phyloP scores from a whole-genome alignment of 169 alveolate genomes.

The Plasmodium knowlesi region DNA sequence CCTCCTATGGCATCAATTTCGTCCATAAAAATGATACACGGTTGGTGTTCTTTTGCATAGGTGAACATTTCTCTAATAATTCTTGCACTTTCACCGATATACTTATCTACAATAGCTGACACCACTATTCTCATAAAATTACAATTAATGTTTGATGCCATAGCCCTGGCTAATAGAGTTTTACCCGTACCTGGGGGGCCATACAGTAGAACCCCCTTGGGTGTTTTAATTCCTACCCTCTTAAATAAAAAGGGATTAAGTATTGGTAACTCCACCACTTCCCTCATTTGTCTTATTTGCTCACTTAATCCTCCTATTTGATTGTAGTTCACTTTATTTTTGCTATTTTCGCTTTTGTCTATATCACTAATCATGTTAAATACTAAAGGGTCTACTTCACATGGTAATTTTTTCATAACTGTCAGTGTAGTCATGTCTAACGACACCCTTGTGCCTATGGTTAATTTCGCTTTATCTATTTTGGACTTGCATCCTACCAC shows the following conservation, averaged over 20 bases:
- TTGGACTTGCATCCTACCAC: slow-evolving; percentile 97
- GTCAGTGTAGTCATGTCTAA: slow-evolving; percentile 99
- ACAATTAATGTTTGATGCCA: slow-evolving; percentile 98
- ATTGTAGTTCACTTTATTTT: slow-evolving; percentile 74
- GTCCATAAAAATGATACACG: slow-evolving; percentile 99
- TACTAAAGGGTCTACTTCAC: slow-evolving; percentile 99
- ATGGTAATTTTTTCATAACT: slow-evolving; percentile 96
- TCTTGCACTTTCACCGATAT: slow-evolving; percentile 99
- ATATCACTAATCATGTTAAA: slow-evolving; percentile 97
- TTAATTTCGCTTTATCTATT: slow-evolving; percentile 91
- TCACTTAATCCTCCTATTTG: slow-evolving; percentile 97
- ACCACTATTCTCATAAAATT: slow-evolving; percentile 99
- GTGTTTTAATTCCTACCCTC: slow-evolving; percentile 99
- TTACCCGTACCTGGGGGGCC: slow-evolving; percentile 99
- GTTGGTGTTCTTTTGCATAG: slow-evolving; percentile 98
- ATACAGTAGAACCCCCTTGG: slow-evolving; percentile 98
- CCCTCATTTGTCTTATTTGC: slow-evolving; percentile 98
- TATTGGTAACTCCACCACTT: slow-evolving; percentile 98
- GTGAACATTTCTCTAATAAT: slow-evolving; percentile 99
- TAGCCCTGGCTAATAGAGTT: slow-evolving; percentile 98
- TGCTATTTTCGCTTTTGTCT: slow-evolving; percentile 79
- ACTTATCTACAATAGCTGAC: slow-evolving; percentile 98
- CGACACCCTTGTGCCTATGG: slow-evolving; percentile 98
- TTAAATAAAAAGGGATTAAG: slow-evolving; percentile 97
- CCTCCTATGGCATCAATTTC: slow-evolving; percentile 99